Evolutionary conservation across 176 grass and related monocot species (phyloP).

Genomic region (Bromus sterilis): DNA sequence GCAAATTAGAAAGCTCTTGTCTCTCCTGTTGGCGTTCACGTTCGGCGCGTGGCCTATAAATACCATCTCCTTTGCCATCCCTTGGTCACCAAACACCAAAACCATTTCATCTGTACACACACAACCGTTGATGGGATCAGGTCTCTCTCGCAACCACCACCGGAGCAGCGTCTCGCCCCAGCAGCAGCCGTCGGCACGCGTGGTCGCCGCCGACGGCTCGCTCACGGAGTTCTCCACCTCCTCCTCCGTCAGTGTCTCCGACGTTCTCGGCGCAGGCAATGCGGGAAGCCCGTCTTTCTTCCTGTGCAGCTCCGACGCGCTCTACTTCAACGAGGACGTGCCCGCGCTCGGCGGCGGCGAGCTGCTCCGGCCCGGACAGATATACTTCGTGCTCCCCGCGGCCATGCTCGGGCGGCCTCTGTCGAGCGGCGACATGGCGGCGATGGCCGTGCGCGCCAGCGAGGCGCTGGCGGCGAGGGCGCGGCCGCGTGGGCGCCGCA

Average conservation of each 20-base stretch:
- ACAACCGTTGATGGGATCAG: constrained; percentile 36
- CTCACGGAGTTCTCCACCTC: constrained; percentile 26
- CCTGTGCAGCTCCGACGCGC: constrained; percentile 55
- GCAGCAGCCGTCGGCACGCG: constrained; percentile 21
- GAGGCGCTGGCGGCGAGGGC: constrained; percentile 16
- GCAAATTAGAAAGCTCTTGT: neutral
- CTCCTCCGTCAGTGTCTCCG: constrained; percentile 1
- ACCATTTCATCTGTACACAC: neutral
- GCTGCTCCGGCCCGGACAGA: constrained; percentile 26
- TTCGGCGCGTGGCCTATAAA: constrained; percentile 22
- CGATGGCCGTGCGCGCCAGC: constrained; percentile 55
- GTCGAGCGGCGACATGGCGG: constrained; percentile 49
- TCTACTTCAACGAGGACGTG: constrained; percentile 51
- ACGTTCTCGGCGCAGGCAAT: constrained; percentile 9
- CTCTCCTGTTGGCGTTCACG: neutral
- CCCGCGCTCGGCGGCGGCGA: constrained; percentile 23
- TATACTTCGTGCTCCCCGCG: constrained; percentile 33
- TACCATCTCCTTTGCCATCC: neutral
- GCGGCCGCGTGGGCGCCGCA: neutral
- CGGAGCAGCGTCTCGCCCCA: constrained; percentile 19
- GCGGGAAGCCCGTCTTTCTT: too few species aligned
- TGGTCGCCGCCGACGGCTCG: constrained; percentile 54
- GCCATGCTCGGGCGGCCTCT: constrained; percentile 30
- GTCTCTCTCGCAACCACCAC: constrained; percentile 27
- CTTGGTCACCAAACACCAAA: constrained; percentile 1